Evolutionary conservation across 345 rosid species (phyloP).

Genomic region (Moringa oleifera): DNA sequence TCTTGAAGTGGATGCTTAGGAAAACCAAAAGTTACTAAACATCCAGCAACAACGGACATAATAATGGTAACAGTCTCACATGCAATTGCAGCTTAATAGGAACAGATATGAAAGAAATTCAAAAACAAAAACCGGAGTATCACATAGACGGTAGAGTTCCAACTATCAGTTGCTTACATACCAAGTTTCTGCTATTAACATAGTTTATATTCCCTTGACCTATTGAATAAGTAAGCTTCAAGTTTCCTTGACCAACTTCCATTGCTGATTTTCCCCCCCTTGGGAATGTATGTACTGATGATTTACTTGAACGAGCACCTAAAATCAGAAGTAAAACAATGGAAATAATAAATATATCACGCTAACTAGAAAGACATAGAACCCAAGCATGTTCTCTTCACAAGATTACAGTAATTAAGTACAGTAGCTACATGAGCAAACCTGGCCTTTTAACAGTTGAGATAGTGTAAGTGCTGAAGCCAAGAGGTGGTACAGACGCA

Average conservation of each 20-base stretch:
- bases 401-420: constrained; percentile 17
- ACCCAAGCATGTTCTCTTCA: constrained; percentile 16
- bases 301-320: constrained; percentile 54
- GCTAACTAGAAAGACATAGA: constrained; percentile 13
- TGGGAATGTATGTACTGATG: constrained; percentile 40
- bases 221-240: constrained; percentile 59
- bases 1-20: background rate
- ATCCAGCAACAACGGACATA: background rate
- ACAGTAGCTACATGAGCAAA: constrained; percentile 21
- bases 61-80: constrained; percentile 3
- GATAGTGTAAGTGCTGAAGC: constrained; percentile 76
- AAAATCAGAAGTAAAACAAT: constrained; percentile 19
- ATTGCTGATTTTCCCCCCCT: constrained; percentile 35
- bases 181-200: constrained; percentile 52
- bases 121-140: constrained; percentile 4
- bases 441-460: constrained; percentile 60
- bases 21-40: background rate
- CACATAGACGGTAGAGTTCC: constrained; percentile 1
- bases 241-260: constrained; percentile 66
- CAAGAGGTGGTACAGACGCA: constrained; percentile 82
- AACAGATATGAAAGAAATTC: background rate
- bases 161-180: constrained; percentile 26
- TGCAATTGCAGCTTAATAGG: background rate
- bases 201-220: constrained; percentile 43
- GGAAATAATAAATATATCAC: background rate